A percentile compares a stretch with the other conserved stretches of the same genome.
phyloP scores from a whole-genome alignment of 805 yeast genomes.

The Komagataella mondaviorum region DNA sequence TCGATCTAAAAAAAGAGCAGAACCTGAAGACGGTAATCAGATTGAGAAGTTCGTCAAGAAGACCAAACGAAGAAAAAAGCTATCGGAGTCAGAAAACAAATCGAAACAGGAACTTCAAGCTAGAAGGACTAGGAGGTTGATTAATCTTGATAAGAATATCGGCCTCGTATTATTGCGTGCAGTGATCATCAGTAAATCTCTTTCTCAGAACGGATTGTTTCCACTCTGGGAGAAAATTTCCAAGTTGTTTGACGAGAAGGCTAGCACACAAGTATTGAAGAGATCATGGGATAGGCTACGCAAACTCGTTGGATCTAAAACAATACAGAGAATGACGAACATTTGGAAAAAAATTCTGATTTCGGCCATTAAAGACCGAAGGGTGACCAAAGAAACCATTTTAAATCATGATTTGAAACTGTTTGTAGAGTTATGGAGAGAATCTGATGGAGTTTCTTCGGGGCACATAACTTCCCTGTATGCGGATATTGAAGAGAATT shows the following conservation, averaged over 20 bases:
- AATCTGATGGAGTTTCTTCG: slow-evolving; percentile 23
- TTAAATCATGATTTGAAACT: slow-evolving; percentile 33
- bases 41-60: not conserved
- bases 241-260: slow-evolving; percentile 26
- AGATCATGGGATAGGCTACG: slow-evolving; percentile 64
- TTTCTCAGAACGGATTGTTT: slow-evolving; percentile 30
- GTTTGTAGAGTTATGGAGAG: slow-evolving; percentile 55
- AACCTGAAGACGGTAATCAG: slow-evolving; percentile 4
- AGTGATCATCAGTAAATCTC: slow-evolving; percentile 54
- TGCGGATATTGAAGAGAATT: slow-evolving; percentile 31
- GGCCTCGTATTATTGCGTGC: slow-evolving; percentile 45
- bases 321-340: slow-evolving; percentile 35
- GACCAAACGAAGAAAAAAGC: not conserved
- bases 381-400: slow-evolving; percentile 34
- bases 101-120: slow-evolving; percentile 9
- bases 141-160: slow-evolving; percentile 21
- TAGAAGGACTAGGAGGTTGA: not conserved
- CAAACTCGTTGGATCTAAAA: slow-evolving; percentile 41
- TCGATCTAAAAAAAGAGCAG: slow-evolving; percentile 6
- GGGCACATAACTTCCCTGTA: slow-evolving; percentile 20
- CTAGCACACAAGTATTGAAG: slow-evolving; percentile 25
- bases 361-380: slow-evolving; percentile 42
- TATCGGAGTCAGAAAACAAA: slow-evolving; percentile 8
- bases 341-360: slow-evolving; percentile 59
- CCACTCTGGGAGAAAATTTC: slow-evolving; percentile 55